Evolutionary conservation across 2,329 filamentous ascomycete genomes (phyloP), one percentile per base, ranked within the genome.

Genomic region (Celoporthe dispersa): DNA sequence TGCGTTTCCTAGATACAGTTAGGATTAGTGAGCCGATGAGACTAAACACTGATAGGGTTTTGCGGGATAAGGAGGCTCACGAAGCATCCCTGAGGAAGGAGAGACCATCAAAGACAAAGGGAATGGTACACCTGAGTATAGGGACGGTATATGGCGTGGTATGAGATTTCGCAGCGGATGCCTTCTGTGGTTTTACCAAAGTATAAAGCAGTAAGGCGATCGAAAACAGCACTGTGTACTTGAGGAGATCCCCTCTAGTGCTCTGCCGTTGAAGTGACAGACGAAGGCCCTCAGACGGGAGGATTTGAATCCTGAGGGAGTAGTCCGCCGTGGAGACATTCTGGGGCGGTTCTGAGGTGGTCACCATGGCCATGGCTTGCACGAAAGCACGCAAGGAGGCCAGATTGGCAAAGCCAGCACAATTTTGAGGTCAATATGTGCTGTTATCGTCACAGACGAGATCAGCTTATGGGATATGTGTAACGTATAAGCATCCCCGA

Each of bases 101-200:
- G 48, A 53, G 48, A 25, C 48, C 48, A 53, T 53, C 48, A 53
- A 53, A 53, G 48, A 53, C 48, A 25, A 53, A 53, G 19, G 48
- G 48, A n/a, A 53, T 53, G 19, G 48, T 53, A 53, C 48, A 53
- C 48, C 48, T 53, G 48, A 53, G 22, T 25, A 53, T n/a, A 25
- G 48, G 48, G 48, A n/a, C 25, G 48, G 48, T n/a, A 53, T 53
- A 53, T 19, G 48, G 48, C 48, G 48, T 53, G 22, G 19, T 53
- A 5, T 53, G 48, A 25, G 48, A n/a, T 53, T 25, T 53, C 22
- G 48, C 22, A 53, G 48, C 48, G 48, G 19, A 53, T 7, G 48
- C 25, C 48, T 25, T 53, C 19, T 53, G 48, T 6, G n/a, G n/a
- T n/a, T n/a, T 53, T 53, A 53, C 22, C 5, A 19, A 53, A 11